These are phyloP conservation scores for Brassica balearica DNA, from an alignment of 441 rosid genomes.

Conservation along the genomic window DNA sequence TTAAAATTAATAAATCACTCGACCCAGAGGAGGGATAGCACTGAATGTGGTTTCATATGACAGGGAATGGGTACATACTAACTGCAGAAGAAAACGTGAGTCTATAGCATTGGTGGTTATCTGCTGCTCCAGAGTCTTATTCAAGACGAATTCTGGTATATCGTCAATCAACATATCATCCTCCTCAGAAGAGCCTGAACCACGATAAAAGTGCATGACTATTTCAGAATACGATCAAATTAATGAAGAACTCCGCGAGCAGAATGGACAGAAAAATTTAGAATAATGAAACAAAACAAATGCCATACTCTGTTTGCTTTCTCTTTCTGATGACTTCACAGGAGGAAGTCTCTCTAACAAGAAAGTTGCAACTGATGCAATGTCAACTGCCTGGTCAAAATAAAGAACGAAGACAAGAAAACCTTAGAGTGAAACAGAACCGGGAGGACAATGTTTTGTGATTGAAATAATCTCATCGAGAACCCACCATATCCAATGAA, in stretches of 20 bases:
- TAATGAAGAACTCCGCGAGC: slow-evolving; percentile 36
- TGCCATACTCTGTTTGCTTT: slow-evolving; percentile 67
- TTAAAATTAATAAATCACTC: slow-evolving; percentile 26
- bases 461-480: slow-evolving; percentile 8
- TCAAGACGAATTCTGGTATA: slow-evolving; percentile 56
- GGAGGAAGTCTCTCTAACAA: slow-evolving; percentile 86
- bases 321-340: slow-evolving; percentile 57
- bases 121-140: slow-evolving; percentile 68
- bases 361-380: slow-evolving; percentile 79
- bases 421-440: slow-evolving; percentile 40
- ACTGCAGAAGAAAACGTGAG: slow-evolving; percentile 88
- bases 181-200: slow-evolving; percentile 73
- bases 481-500: slow-evolving; percentile 82
- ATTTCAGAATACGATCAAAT: slow-evolving; percentile 30
- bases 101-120: slow-evolving; percentile 75
- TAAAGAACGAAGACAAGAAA: slow-evolving; percentile 21
- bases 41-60: slow-evolving; percentile 17
- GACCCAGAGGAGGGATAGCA: slow-evolving; percentile 33
- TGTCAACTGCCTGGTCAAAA: slow-evolving; percentile 73
- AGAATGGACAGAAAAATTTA: slow-evolving; percentile 16
- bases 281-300: slow-evolving; percentile 24
- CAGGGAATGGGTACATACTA: slow-evolving; percentile 62
- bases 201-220: slow-evolving; percentile 14
- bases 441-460: neutral
- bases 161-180: slow-evolving; percentile 73